A percentile compares a stretch with the other conserved stretches of the same genome.
phyloP scores from a whole-genome alignment of 108 stramenopile genomes.

The Pelagomonas calceolata region DNA sequence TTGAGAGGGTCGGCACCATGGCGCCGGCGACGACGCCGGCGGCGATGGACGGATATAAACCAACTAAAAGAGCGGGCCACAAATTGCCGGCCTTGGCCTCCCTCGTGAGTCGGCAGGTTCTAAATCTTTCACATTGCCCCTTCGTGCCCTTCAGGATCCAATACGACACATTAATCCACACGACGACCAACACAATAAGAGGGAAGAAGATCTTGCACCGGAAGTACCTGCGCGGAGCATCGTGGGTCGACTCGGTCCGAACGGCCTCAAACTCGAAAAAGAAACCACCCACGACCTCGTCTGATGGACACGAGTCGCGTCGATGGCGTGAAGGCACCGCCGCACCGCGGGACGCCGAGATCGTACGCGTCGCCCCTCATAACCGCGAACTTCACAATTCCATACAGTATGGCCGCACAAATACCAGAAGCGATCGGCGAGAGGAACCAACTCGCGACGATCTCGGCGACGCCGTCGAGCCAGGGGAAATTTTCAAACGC shows the following conservation, averaged over 20 bases:
- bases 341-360: too few species aligned
- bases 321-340: too few species aligned
- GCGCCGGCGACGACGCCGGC: constrained; percentile 28
- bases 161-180: constrained; percentile 41
- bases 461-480: constrained; percentile 8
- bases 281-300: too few species aligned
- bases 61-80: not conserved
- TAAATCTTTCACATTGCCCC: not conserved
- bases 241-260: too few species aligned
- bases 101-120: not conserved
- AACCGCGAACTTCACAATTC: constrained; percentile 1
- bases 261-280: too few species aligned
- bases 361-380: too few species aligned
- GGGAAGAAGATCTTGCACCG: constrained; percentile 41
- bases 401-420: not conserved
- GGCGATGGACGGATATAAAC: constrained; percentile 4
- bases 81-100: not conserved
- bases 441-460: constrained; percentile 47
- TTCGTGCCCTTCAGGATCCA: constrained; percentile 33
- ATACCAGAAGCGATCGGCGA: constrained; percentile 35
- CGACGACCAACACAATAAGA: constrained; percentile 29
- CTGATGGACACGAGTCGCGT: too few species aligned
- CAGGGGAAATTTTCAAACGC: not conserved
- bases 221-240: constrained; percentile 7
- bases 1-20: not conserved